A percentile compares a stretch with the other conserved stretches of the same genome.
phyloP scores from a whole-genome alignment of 352 stramenopile species.

The Elongisporangium undulatum region DNA sequence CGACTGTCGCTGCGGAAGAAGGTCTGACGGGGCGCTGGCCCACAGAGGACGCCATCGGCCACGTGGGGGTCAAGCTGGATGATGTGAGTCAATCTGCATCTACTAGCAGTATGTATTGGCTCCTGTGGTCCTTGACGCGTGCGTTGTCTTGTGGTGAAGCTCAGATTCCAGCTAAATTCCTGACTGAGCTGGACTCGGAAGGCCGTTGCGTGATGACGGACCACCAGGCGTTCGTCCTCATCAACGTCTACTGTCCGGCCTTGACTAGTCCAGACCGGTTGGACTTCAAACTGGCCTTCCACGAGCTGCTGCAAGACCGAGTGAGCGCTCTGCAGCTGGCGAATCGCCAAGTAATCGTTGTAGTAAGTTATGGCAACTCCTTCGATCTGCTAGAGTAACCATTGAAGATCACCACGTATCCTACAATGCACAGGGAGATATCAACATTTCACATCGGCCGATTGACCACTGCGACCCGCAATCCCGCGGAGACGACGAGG shows the following conservation, averaged over 20 bases:
- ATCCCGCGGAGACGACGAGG: constrained; percentile 14
- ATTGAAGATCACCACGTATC: constrained; percentile 1
- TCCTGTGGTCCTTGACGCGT: neutral
- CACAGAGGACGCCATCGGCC: constrained; percentile 52
- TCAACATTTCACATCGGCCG: constrained; percentile 75
- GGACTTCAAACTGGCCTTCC: constrained; percentile 86
- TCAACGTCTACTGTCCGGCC: constrained; percentile 89
- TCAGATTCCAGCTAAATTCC: constrained; percentile 44
- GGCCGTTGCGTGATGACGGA: constrained; percentile 86
- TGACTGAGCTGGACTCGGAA: constrained; percentile 71
- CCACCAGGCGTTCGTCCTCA: constrained; percentile 81
- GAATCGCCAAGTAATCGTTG: constrained; percentile 54
- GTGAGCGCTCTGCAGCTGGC: constrained; percentile 41
- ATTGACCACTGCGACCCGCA: constrained; percentile 76
- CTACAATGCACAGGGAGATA: constrained; percentile 49
- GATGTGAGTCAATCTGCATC: constrained; percentile 20
- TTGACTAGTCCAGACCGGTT: constrained; percentile 59
- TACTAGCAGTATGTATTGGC: neutral
- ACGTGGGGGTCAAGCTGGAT: constrained; percentile 37
- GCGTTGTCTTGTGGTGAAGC: neutral
- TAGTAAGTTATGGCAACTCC: constrained; percentile 31
- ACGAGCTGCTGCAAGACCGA: constrained; percentile 61
- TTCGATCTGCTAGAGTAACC: neutral
- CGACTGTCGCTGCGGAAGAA: constrained; percentile 64
- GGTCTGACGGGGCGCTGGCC: constrained; percentile 57